A percentile compares a stretch with the other conserved stretches of the same genome.
These are phyloP conservation scores for Exophiala spinifera DNA, from an alignment of 2,329 filamentous ascomycete species.

Conservation along the genomic window DNA sequence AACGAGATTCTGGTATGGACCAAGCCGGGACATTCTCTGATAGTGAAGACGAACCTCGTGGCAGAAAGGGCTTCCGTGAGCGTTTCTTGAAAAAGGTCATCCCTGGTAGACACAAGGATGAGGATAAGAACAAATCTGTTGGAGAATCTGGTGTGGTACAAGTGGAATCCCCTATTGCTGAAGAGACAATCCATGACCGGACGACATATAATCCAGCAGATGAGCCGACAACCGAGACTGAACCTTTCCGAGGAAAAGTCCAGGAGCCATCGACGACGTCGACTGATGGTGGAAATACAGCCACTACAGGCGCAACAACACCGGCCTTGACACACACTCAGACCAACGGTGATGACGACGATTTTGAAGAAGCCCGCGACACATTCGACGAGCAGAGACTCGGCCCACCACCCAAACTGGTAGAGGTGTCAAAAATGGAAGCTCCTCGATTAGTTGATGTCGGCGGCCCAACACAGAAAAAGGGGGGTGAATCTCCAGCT, in stretches of 20 bases:
- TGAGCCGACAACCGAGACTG: constrained; percentile 1
- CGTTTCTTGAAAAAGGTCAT: constrained; percentile 25
- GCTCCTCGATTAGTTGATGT: constrained; percentile 16
- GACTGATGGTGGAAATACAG: constrained; percentile 10
- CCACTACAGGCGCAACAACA: constrained; percentile 19
- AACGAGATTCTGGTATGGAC: constrained; percentile 17
- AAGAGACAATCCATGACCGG: not conserved
- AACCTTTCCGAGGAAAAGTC: constrained; percentile 14
- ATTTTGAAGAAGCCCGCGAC: constrained; percentile 30
- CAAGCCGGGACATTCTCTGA: constrained; percentile 13
- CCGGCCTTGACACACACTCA: constrained; percentile 17
- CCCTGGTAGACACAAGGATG: constrained; percentile 14
- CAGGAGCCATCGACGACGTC: constrained; percentile 20
- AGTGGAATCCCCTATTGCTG: constrained; percentile 6
- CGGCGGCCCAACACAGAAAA: constrained; percentile 10
- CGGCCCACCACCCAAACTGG: constrained; percentile 13
- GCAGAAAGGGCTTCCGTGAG: constrained; percentile 24
- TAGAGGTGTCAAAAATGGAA: constrained; percentile 25
- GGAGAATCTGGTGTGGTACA: not conserved
- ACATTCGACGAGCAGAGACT: constrained; percentile 26
- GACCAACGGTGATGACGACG: constrained; percentile 20
- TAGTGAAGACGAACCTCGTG: constrained; percentile 21
- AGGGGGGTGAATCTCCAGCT: constrained; percentile 1
- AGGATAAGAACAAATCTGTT: constrained; percentile 16
- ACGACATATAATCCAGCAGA: not conserved